Percentiles rank a stretch among this genome's conserved stretches.
phyloP scores from a whole-genome alignment of 2,329 filamentous ascomycete species.

The Fusarium kyushuense region DNA sequence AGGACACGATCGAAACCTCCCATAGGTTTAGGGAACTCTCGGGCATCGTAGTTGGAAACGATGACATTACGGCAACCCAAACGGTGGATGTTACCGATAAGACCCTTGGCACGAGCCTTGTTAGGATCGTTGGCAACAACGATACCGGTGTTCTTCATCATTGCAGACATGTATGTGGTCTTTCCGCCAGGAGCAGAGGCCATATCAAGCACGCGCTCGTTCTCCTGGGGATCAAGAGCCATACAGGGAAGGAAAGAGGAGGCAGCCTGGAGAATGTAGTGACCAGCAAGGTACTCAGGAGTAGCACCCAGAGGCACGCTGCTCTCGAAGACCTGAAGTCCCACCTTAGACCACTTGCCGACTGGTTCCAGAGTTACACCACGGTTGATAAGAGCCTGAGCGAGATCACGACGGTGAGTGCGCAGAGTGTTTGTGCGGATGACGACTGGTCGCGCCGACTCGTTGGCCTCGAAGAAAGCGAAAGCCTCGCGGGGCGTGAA shows the following conservation, averaged over 20 bases:
- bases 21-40: constrained; percentile 93
- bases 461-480: constrained; percentile 99
- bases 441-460: constrained; percentile 91
- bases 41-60: constrained; percentile 94
- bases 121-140: constrained; percentile 97
- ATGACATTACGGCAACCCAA: constrained; percentile 93
- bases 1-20: constrained; percentile 96
- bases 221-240: constrained; percentile 93
- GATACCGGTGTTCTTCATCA: constrained; percentile 96
- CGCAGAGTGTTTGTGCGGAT: constrained; percentile 97
- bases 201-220: constrained; percentile 93
- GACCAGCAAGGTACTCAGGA: constrained; percentile 94
- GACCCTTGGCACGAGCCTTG: constrained; percentile 92
- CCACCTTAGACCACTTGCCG: constrained; percentile 98
- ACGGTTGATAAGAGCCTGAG: constrained; percentile 93
- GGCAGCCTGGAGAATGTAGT: constrained; percentile 97
- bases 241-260: constrained; percentile 98
- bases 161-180: constrained; percentile 92
- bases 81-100: constrained; percentile 98
- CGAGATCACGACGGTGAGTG: constrained; percentile 80
- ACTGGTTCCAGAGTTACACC: constrained; percentile 96
- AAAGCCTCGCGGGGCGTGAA: constrained; percentile 95
- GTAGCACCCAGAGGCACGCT: constrained; percentile 89
- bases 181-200: constrained; percentile 96
- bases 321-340: constrained; percentile 94